Evolutionary conservation across 371 early-diverging fungal genomes (phyloP), one percentile per base, ranked within the genome.

Genomic region (Mucor saturninus): DNA sequence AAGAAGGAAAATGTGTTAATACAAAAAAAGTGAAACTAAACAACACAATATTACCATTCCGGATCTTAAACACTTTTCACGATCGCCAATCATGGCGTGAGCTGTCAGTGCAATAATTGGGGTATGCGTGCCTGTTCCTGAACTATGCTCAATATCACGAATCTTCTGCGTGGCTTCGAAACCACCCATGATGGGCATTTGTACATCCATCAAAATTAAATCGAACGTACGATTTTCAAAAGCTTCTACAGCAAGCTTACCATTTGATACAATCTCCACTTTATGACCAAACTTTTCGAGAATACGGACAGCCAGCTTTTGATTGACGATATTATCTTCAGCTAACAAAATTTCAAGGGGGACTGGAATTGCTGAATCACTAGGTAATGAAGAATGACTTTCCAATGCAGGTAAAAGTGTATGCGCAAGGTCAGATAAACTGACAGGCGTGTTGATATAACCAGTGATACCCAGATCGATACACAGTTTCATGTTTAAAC

Each of bases 291-390:
- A 85, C 79, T 89, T 88, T 65, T 90, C 88, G 57, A 94, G 70
- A 30, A 92, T 87, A 11, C 87, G 82, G 14, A 91, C 83, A 1
- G 91, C 91, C 56, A 94, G 69, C 68, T 86, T 89, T 60, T 92
- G 92, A 70, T 94, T 94, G 39, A 94, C 90, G 52, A 88, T 76
- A 56, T 94, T 92, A 61, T 93, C 94, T 69, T 93, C 94, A 5
- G 90, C 93, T 14, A 94, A 68, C 32, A 94, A 66, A 59, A 94
- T 89, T 32, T 86, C 76, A 54, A 91, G 66, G 7, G 87, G 84
- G 5, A 74, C 72, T 28, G 74, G 77, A 53, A 71, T 75, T 53
- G 72, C 66, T 8, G 86, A 71, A 61, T 88, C 85, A 21, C 73
- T 75, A 3, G 89, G 84, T 15, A 85, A 50, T 7, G 84, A 71